phyloP scores from a whole-genome alignment of 2,329 filamentous ascomycete species.

The Penicillium sp. region DNA sequence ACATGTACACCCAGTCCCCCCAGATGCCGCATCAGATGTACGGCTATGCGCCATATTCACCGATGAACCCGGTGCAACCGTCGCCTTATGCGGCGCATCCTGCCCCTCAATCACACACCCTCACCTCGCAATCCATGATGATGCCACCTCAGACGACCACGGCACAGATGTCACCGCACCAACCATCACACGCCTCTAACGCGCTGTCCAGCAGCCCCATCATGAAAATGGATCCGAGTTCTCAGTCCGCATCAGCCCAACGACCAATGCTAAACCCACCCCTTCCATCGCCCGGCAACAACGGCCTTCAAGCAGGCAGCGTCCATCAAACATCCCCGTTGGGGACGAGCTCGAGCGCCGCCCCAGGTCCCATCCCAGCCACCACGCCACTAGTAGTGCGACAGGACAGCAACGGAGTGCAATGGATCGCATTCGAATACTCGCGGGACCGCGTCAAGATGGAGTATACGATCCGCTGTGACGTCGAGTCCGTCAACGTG shows the following conservation, averaged over 20 bases:
- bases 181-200: slow-evolving; percentile 49
- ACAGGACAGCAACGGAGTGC: slow-evolving; percentile 94
- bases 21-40: slow-evolving; percentile 88
- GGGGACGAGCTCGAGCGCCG: slow-evolving; percentile 84
- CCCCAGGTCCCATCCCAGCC: slow-evolving; percentile 93
- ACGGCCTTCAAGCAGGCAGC: slow-evolving; percentile 54
- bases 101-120: slow-evolving; percentile 60
- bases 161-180: slow-evolving; percentile 50
- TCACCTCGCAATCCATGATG: slow-evolving; percentile 61
- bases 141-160: slow-evolving; percentile 54
- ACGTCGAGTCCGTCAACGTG: slow-evolving; percentile 94
- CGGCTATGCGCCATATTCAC: slow-evolving; percentile 66
- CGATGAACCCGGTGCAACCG: slow-evolving; percentile 59
- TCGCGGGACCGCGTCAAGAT: slow-evolving; percentile 97
- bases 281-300: slow-evolving; percentile 57
- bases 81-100: slow-evolving; percentile 64
- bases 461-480: slow-evolving; percentile 98
- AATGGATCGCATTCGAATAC: slow-evolving; percentile 99
- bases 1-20: slow-evolving; percentile 81
- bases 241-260: slow-evolving; percentile 44
- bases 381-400: slow-evolving; percentile 93
- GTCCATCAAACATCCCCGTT: slow-evolving; percentile 48
- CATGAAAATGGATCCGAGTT: slow-evolving; percentile 54
- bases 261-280: slow-evolving; percentile 45
- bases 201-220: slow-evolving; percentile 69